These are phyloP conservation scores for Talaromyces sp. DNA, from an alignment of 2,329 filamentous ascomycete genomes.

Conservation along the genomic window DNA sequence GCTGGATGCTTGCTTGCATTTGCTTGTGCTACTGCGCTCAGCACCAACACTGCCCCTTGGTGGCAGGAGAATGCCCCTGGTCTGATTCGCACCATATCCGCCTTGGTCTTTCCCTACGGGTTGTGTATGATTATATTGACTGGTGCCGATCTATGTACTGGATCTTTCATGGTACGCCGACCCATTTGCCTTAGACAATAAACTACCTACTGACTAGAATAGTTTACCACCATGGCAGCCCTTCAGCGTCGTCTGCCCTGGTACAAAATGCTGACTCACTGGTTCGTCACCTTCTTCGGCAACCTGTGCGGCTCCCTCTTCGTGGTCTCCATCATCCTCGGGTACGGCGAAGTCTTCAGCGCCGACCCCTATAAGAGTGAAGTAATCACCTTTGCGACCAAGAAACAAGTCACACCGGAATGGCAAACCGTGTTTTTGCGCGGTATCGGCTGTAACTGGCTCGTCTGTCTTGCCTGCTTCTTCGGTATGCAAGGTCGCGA, in stretches of 20 bases:
- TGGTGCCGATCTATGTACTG: slow-evolving; percentile 50
- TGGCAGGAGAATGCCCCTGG: slow-evolving; percentile 49
- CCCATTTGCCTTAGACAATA: neutral
- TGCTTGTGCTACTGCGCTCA: slow-evolving; percentile 48
- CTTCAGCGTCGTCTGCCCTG: slow-evolving; percentile 40
- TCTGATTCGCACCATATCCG: slow-evolving; percentile 45
- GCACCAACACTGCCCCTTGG: slow-evolving; percentile 47
- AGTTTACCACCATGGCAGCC: slow-evolving; percentile 45
- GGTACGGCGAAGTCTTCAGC: slow-evolving; percentile 14
- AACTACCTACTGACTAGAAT: neutral
- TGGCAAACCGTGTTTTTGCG: slow-evolving; percentile 25
- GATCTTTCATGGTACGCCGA: slow-evolving; percentile 41
- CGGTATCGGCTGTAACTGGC: slow-evolving; percentile 26
- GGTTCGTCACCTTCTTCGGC: slow-evolving; percentile 16
- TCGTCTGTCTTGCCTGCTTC: slow-evolving; percentile 25
- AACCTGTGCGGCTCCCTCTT: slow-evolving; percentile 16
- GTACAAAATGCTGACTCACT: slow-evolving; percentile 52
- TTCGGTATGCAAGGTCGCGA: slow-evolving; percentile 21
- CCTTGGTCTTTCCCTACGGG: slow-evolving; percentile 50
- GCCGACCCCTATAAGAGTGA: slow-evolving; percentile 15
- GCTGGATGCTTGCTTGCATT: slow-evolving; percentile 53
- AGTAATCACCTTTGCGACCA: slow-evolving; percentile 15
- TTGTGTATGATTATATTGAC: slow-evolving; percentile 50
- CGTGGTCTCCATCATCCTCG: slow-evolving; percentile 16
- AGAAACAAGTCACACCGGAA: slow-evolving; percentile 19